Evolutionary conservation across 768 basidiomycete species (phyloP), one percentile per base, ranked within the genome.

Genomic region (Hygrocybe punicea): DNA sequence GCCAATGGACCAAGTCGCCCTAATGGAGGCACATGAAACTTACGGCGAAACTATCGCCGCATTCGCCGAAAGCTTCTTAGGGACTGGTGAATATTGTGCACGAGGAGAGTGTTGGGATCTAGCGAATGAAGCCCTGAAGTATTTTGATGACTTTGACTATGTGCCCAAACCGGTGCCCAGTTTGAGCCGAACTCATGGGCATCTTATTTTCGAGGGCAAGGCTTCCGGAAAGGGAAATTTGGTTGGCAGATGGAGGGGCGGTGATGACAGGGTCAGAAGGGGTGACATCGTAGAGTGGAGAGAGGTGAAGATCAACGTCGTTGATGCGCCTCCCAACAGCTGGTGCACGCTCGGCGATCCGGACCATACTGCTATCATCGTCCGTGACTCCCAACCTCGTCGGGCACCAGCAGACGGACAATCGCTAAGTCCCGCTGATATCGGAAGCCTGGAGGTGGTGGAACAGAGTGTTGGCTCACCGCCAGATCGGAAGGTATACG

Each of bases 51-150:
- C 73, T 1, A 69, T 84, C 37, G 81, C 78, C 0, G 66, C 67
- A 21, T 84, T 75, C 61, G 82, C 79, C 16, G 77, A 79, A 62
- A 65, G 69, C 24, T 82, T 76, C 59, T 71, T 72, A 37, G 76
- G 67, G 3, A 67, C 73, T 1, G 77, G 78, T 5, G 60, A 70
- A 55, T 76, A 72, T 51, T 78, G 81, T 55, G 80, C 71, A n/a
- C 76, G 76, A 23, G 80, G 81, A 36, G 81, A 82, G 60, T 83
- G 82, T 65, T 84, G 83, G 83, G 81, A 83, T 69, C 64, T 84
- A 33, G 82, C 83, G 14, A 69, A 72, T 60, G 76, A 82, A 67
- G 81, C 73, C 25, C 70, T 84, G 55, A 72, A 73, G 53, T 70
- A 74, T 46, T 75, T 78, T 60, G 64, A 70, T 4, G 67, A 73